Conservation (phyloP, 1,139 yeast genomes). For the Blastobotrys proliferans region DNA sequence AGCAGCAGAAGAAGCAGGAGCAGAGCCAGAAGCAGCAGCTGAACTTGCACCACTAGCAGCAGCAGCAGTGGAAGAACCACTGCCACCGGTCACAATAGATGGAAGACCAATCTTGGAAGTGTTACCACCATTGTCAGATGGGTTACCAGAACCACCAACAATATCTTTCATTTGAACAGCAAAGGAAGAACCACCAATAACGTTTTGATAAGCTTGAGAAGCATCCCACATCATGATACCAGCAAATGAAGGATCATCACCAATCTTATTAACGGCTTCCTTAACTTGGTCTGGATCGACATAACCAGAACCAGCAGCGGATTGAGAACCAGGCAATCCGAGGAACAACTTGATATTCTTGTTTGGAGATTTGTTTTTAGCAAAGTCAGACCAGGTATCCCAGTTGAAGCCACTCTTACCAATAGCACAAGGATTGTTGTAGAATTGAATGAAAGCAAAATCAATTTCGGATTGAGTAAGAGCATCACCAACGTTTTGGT, state of each 20-base stretch:
- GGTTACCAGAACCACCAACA: slow-evolving; percentile 24
- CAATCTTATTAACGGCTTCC: slow-evolving; percentile 32
- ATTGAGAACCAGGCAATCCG: slow-evolving; percentile 68
- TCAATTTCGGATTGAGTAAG: slow-evolving; percentile 63
- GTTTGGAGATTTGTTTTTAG: slow-evolving; percentile 55
- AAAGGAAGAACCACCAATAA: slow-evolving; percentile 42
- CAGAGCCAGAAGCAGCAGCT: slow-evolving; percentile 16
- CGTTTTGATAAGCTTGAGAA: slow-evolving; percentile 64
- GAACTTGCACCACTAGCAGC: slow-evolving; percentile 16
- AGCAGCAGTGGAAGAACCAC: slow-evolving; percentile 14
- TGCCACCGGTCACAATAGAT: slow-evolving; percentile 12
- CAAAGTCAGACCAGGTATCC: slow-evolving; percentile 77
- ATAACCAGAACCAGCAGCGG: slow-evolving; percentile 72
- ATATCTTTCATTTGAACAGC: slow-evolving; percentile 43
- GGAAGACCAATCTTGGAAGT: slow-evolving; percentile 5
- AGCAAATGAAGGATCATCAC: slow-evolving; percentile 54
- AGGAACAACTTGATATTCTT: slow-evolving; percentile 54
- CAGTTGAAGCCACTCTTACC: slow-evolving; percentile 59
- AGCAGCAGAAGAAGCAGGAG: slow-evolving; percentile 18
- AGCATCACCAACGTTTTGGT: slow-evolving; percentile 71
- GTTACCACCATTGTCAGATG: slow-evolving; percentile 12
- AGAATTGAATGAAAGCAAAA: slow-evolving; percentile 87
- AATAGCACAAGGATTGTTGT: slow-evolving; percentile 74
- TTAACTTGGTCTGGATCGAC: slow-evolving; percentile 32
- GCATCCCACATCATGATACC: slow-evolving; percentile 95